Base-by-base conservation (phyloP, 768 basidiomycete genomes). In the Boletellus ananiceps region DNA sequence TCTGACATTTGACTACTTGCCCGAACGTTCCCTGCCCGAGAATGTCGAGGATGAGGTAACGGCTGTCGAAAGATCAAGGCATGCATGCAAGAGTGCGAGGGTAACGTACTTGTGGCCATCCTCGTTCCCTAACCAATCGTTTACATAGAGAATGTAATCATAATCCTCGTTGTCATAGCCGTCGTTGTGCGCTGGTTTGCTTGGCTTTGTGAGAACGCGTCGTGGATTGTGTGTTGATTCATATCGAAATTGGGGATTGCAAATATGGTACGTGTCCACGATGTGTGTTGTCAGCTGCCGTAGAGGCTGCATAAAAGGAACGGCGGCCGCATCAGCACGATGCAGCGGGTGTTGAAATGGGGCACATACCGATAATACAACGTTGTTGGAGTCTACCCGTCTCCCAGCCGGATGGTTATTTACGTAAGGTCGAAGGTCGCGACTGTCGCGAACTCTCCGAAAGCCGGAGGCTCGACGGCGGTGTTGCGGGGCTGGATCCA, bases 1-100 rank as follows among this genome's bases (percentile, higher is more conserved):
- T 98, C 69, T 98, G 96, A 65, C 96, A 99, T 68, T 99, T 99
- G 60, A 98, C 96, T 29, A 99, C 96, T 68, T 99, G 96, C 8
- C 96, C 96, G 60, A 99, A 99, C 2, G 96, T 99, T 19, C 96
- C 96, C 68, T 99, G 96, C 7, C 96, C 96, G 34, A 99, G 81
- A 52, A 99, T 92, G 68, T 99, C 96, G 40, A 99, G 83, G 62
- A 99, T 98, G 56, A 98, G 76, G 69, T 97, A 99, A 67, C 66
- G 66, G 37, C 91, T 93, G 66, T 21, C 54, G 52, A 57, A 53
- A 37, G 46, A 50, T 59, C 38, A 48, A 56, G 7, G 19, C 15
- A 49, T 58, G 38, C 45, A 55, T 19, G 5, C 18, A n/a, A 23
- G 50, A 40, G 23, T 8, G 31, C 43, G 50, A 29, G 40, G 43